A percentile compares a stretch with the other conserved stretches of the same genome.
phyloP scores from a whole-genome alignment of 2,329 filamentous ascomycete genomes.

The Lecanosticta acicola region DNA sequence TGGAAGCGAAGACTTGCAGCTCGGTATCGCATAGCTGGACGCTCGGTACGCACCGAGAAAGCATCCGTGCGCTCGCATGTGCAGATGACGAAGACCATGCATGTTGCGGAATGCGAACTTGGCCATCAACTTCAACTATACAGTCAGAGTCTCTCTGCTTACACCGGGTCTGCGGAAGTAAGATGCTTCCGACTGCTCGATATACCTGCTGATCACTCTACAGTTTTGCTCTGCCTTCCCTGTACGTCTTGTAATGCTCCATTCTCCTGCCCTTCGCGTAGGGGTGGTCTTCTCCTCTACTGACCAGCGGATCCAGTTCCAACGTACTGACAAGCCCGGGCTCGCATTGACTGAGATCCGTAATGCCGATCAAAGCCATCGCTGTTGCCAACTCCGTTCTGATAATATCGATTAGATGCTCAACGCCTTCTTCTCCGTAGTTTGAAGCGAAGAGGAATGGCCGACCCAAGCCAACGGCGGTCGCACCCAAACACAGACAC shows the following conservation, averaged over 20 bases:
- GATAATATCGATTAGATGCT: constrained; percentile 44
- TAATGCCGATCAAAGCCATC: constrained; percentile 61
- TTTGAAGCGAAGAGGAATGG: constrained; percentile 56
- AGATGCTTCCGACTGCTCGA: too few relatives aligned
- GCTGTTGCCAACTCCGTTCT: constrained; percentile 54
- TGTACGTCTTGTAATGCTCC: neutral
- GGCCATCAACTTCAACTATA: too few relatives aligned
- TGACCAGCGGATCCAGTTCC: constrained; percentile 48
- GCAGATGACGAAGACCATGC: too few relatives aligned
- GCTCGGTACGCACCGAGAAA: too few relatives aligned
- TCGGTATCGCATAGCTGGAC: too few relatives aligned
- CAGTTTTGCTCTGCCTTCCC: neutral
- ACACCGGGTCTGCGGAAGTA: too few relatives aligned
- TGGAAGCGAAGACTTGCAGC: too few relatives aligned
- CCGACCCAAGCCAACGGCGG: constrained; percentile 56
- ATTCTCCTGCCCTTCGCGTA: constrained; percentile 22
- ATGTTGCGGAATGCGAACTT: too few relatives aligned
- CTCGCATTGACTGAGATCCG: constrained; percentile 54
- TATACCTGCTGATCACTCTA: neutral
- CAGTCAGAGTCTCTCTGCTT: too few relatives aligned
- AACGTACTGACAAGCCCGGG: constrained; percentile 52
- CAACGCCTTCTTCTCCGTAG: constrained; percentile 52
- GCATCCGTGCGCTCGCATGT: too few relatives aligned
- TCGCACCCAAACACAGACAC: constrained; percentile 59
- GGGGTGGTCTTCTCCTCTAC: constrained; percentile 24